Percentiles rank a stretch among this genome's conserved stretches.
Evolutionary conservation across 2,329 filamentous ascomycete genomes (phyloP).

Genomic region (Alternaria ethzedia): DNA sequence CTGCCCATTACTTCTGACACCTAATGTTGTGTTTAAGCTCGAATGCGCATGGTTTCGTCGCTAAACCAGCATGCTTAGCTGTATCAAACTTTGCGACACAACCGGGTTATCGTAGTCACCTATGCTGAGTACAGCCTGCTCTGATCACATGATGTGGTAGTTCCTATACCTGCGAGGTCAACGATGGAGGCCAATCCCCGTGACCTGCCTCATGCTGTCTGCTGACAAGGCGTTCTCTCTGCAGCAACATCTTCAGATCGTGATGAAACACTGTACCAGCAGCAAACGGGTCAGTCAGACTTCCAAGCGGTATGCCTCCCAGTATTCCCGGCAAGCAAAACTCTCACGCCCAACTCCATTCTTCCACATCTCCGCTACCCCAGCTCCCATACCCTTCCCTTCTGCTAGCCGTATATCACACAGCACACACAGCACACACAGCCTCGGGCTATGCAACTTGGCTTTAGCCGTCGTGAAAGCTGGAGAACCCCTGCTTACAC

Average conservation of each 20-base stretch:
- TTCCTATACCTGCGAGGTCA: neutral
- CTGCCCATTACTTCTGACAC: neutral
- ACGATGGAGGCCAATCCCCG: neutral
- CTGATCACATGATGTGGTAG: neutral
- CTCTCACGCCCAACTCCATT: neutral
- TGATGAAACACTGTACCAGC: neutral
- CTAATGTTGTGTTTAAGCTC: neutral
- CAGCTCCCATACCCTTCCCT: neutral
- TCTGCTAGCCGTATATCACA: neutral
- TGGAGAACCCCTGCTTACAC: constrained; percentile 6
- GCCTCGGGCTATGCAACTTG: neutral
- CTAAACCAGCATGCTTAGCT: neutral
- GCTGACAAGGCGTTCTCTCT: neutral
- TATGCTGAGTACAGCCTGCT: neutral
- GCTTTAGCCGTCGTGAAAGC: constrained; percentile 6
- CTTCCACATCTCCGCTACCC: neutral
- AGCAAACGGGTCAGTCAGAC: neutral
- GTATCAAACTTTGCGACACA: neutral
- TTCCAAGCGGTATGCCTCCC: neutral
- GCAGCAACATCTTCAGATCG: neutral
- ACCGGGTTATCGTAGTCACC: neutral
- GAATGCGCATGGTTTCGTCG: neutral
- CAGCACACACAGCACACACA: neutral
- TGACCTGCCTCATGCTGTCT: neutral
- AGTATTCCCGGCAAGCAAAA: neutral